Evolutionary conservation across 495 filamentous ascomycete species (phyloP).

Genomic region (Acidomyces sp.): DNA sequence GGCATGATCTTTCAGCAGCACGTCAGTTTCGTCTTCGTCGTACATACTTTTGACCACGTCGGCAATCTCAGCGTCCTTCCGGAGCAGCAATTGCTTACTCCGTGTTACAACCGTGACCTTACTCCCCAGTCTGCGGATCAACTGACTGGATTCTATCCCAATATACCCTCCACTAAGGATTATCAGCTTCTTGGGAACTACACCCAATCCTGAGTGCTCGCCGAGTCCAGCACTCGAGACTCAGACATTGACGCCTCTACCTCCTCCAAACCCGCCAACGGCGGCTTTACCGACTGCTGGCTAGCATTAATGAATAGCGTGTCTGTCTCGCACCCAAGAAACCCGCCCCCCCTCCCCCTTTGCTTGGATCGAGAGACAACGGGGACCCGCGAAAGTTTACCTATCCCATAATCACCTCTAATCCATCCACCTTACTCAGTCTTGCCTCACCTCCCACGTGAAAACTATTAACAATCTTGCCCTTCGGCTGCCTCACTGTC

Average conservation of each 20-base stretch:
- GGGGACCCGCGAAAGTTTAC: slow-evolving; percentile 29
- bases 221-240: slow-evolving; percentile 34
- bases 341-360: slow-evolving; percentile 20
- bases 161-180: slow-evolving; percentile 40
- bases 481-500: slow-evolving; percentile 37
- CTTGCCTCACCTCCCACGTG: slow-evolving; percentile 33
- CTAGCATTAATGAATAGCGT: slow-evolving; percentile 37
- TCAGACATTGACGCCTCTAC: slow-evolving; percentile 11
- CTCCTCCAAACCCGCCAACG: slow-evolving; percentile 27
- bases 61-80: slow-evolving; percentile 35
- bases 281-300: slow-evolving; percentile 29
- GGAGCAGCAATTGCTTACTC: slow-evolving; percentile 29
- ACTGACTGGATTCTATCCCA: slow-evolving; percentile 40
- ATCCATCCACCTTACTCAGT: slow-evolving; percentile 24
- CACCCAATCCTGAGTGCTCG: slow-evolving; percentile 34
- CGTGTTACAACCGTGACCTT: slow-evolving; percentile 36
- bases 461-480: slow-evolving; percentile 40
- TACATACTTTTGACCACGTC: slow-evolving; percentile 28
- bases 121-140: slow-evolving; percentile 35
- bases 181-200: slow-evolving; percentile 27
- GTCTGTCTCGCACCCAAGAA: slow-evolving; percentile 24
- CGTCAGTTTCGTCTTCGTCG: slow-evolving; percentile 30
- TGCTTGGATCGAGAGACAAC: slow-evolving; percentile 28
- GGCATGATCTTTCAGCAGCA: slow-evolving; percentile 26
- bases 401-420: slow-evolving; percentile 37